These are phyloP conservation scores for Tetraselmis striata DNA, from an alignment of 139 green algal genomes.

Conservation along the genomic window DNA sequence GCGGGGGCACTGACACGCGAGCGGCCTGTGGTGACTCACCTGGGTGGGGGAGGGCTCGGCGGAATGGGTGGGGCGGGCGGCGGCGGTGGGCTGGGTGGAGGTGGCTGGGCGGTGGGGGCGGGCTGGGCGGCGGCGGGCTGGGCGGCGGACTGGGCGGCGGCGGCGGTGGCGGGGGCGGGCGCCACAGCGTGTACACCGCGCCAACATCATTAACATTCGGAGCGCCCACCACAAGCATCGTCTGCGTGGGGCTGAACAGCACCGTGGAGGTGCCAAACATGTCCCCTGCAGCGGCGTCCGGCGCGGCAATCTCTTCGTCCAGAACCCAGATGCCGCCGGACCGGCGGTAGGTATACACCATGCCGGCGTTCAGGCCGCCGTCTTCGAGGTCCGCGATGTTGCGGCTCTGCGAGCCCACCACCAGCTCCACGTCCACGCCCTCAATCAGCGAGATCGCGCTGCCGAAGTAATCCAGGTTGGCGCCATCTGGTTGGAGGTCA, in stretches of 20 bases:
- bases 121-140: too few relatives aligned
- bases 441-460: not conserved
- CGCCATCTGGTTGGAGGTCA: too few relatives aligned
- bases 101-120: too few relatives aligned
- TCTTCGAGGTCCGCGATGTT: not conserved
- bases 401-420: not conserved
- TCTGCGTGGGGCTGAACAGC: not conserved
- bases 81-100: not conserved
- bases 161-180: not conserved
- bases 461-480: not conserved
- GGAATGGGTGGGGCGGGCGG: not conserved
- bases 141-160: not conserved
- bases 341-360: not conserved
- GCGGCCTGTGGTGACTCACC: too few relatives aligned
- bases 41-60: not conserved
- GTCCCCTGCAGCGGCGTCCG: not conserved
- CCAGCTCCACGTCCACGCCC: not conserved
- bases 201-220: not conserved
- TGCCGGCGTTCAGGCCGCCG: not conserved
- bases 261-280: not conserved
- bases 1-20: too few relatives aligned
- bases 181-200: not conserved
- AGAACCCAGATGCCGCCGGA: not conserved
- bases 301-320: not conserved
- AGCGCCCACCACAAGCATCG: not conserved